Conservation (phyloP, 495 filamentous ascomycete species). For the Xylaria curta region DNA sequence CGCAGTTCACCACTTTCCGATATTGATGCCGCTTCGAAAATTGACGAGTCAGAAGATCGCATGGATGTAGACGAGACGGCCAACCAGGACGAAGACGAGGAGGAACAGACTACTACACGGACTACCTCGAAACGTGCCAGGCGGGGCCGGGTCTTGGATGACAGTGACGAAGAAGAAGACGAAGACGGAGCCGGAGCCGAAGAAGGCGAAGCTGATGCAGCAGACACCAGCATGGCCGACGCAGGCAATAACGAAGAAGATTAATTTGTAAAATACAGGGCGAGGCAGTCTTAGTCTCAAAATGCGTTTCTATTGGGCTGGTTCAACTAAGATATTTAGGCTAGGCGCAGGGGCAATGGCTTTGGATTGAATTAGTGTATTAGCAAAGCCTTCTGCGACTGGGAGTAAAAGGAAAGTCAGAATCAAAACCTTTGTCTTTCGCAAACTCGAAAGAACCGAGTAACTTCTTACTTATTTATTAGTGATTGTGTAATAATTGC, state of each 20-base stretch:
- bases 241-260: slow-evolving; percentile 45
- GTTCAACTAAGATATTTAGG: slow-evolving; percentile 9
- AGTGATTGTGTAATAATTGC: background rate
- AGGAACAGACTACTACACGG: slow-evolving; percentile 37
- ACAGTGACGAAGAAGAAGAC: slow-evolving; percentile 55
- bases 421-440: background rate
- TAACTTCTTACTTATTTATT: background rate
- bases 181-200: slow-evolving; percentile 29
- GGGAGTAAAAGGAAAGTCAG: background rate
- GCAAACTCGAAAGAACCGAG: background rate
- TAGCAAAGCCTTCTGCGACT: background rate
- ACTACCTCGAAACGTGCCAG: slow-evolving; percentile 43
- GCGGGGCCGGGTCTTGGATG: slow-evolving; percentile 50
- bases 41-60: slow-evolving; percentile 34
- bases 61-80: slow-evolving; percentile 48
- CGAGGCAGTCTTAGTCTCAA: background rate
- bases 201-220: slow-evolving; percentile 37
- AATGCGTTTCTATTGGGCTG: background rate
- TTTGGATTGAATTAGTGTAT: slow-evolving; percentile 19
- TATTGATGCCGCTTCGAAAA: slow-evolving; percentile 35
- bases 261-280: slow-evolving; percentile 34
- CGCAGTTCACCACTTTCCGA: slow-evolving; percentile 36
- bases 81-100: slow-evolving; percentile 47
- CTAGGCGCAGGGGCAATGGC: slow-evolving; percentile 16
- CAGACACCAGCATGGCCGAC: slow-evolving; percentile 48